Evolutionary conservation across 805 yeast species (phyloP), one percentile per base, ranked within the genome.

Genomic region (Starmerella powellii): DNA sequence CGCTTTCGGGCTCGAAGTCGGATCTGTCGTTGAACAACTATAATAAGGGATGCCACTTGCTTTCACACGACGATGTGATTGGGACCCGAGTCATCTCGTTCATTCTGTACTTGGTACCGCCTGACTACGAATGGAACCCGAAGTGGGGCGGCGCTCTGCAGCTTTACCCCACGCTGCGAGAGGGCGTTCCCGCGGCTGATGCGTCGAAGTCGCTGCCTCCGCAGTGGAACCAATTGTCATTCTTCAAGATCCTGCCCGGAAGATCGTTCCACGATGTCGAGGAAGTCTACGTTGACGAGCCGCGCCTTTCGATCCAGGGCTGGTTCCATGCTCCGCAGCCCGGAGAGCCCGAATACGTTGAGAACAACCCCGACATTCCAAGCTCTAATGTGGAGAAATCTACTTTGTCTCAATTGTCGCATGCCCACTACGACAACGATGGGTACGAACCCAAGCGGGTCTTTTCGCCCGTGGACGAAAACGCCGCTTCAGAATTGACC

Each of bases 291-390:
- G 94, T 78, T 1, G 94, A 87, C 56, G 83, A 80, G 57, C 94
- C 86, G 49, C 71, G 99, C 56, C 65, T 91, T 28, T 83, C 95
- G 0, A 84, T 91, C 46, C 95, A 91, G 56, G 99, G 99, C 1
- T 93, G 99, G 99, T 93, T 88, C 58, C 99, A 91, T 61, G 83
- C 87, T 40, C 99, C 99, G 3, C 97, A 91, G 59, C 65, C 65
- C 10, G 96, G 94, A 8, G 99, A 91, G 62, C 76, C 73, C 27
- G 97, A 96, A 0, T 88, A 61, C 56, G 71, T 76, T 6, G 46
- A 43, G 13, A 44, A 35, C 21, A 36, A 32, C 16, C 75, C 74
- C 29, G 94, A 93, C 5, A 6, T 8, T 12, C 13, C 26, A 6
- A 95, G 85, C 57, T 88, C 79, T 55, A 73, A 66, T 29, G 76